phyloP scores from a whole-genome alignment of 345 rosid genomes.

The Salix caprea region DNA sequence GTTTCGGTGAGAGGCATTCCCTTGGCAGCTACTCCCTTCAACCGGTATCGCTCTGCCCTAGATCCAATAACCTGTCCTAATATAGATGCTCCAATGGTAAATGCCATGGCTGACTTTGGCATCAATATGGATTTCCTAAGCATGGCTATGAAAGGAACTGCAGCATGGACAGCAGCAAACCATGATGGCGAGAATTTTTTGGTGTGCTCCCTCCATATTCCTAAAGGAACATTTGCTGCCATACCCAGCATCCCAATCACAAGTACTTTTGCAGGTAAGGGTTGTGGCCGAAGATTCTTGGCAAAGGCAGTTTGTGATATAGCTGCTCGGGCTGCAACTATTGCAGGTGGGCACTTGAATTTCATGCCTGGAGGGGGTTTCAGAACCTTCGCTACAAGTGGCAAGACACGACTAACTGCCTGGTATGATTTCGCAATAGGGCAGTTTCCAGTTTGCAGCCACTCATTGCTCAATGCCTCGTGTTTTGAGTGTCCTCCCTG shows the following conservation, averaged over 20 bases:
- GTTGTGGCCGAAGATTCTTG: constrained; percentile 91
- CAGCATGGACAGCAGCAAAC: constrained; percentile 91
- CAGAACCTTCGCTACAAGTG: constrained; percentile 77
- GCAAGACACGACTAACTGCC: constrained; percentile 72
- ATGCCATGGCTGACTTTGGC: constrained; percentile 95
- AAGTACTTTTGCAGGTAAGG: constrained; percentile 71
- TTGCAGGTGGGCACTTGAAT: constrained; percentile 64
- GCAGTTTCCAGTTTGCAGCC: constrained; percentile 85
- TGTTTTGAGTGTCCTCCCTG: constrained; percentile 64
- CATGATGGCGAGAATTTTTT: constrained; percentile 74
- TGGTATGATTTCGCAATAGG: constrained; percentile 90
- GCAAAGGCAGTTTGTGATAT: constrained; percentile 78
- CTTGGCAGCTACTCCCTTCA: constrained; percentile 52
- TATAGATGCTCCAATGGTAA: constrained; percentile 82
- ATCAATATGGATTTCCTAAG: constrained; percentile 84
- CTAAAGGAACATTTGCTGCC: constrained; percentile 91
- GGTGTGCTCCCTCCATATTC: constrained; percentile 96
- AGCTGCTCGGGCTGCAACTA: constrained; percentile 89
- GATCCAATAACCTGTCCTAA: constrained; percentile 95
- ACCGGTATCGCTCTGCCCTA: constrained; percentile 81
- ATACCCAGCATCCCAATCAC: constrained; percentile 87
- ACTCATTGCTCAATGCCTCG: constrained; percentile 72
- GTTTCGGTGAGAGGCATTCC: constrained; percentile 22
- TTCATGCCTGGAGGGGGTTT: constrained; percentile 79
- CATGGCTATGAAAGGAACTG: constrained; percentile 90